Base-by-base conservation (phyloP, 1,139 yeast species). In the Taphrina wiesneri region DNA sequence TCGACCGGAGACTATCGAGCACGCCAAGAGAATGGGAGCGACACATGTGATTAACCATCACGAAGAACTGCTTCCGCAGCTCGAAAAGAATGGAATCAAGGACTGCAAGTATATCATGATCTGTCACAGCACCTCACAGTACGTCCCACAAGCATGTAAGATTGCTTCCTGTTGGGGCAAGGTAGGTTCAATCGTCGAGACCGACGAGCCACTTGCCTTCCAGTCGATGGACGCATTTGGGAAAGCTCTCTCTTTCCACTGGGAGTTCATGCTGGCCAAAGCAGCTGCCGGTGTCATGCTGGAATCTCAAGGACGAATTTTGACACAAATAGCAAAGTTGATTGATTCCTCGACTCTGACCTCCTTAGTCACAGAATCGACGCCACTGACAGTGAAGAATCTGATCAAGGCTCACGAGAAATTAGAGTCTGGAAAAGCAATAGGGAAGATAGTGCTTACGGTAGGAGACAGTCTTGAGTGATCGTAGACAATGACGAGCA, bases 221-320 rank as follows among this genome's bases (percentile, higher is more conserved):
- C 53, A 45, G 26, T 11, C 30, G 13, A 54, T 54, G 59, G 53
- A 43, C 23, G 62, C 62, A 6, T 56, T 56, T 19, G 28, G 45
- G 5, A 56, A 56, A 23, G 52, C 62, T 15, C 53, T 56, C 30
- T 56, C 62, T 4, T 56, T 56, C 19, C 53, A 45, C 23, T 56
- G 62, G 62, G 62, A 45, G n/a, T 56, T 56, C 53, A 56, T 56
- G 62, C 45, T 56, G n/a, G 52, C 62, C 17, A 45, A 46, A n/a
- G 53, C 45, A 3, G n/a, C 53, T 7, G 52, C 52, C 13, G 53
- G 53, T 9, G 32, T 45, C 53, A 46, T 45, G 53, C 43, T 56
- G 28, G 62, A 56, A n/a, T 56, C 53, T 21, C 62, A 56, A 34
- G 62, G 62, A 3, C 53, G 53, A 13, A 46, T 46, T 7, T 21